Conservation (phyloP, 306 rosid genomes). For the Glycyrrhiza uralensis region DNA sequence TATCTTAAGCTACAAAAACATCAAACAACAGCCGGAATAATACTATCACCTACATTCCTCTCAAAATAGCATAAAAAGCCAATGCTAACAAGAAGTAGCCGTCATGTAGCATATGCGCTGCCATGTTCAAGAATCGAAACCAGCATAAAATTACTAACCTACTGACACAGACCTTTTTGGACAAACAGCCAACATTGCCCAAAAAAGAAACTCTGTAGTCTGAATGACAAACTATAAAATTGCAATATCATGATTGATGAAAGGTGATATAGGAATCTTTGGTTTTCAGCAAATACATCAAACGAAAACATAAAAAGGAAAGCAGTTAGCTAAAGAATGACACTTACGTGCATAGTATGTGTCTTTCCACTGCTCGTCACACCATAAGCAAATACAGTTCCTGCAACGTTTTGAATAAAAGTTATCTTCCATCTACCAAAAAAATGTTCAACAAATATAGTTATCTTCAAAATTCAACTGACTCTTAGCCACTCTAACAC, state of each 20-base stretch:
- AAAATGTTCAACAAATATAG: not conserved
- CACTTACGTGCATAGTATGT: slow-evolving; percentile 99
- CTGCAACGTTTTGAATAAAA: slow-evolving; percentile 45
- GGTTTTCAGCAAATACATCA: slow-evolving; percentile 14
- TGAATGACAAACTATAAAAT: slow-evolving; percentile 2
- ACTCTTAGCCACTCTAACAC: slow-evolving; percentile 16
- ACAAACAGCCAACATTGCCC: not conserved
- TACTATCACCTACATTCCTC: not conserved
- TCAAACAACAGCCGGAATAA: not conserved
- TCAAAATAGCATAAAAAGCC: not conserved
- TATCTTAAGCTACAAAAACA: not conserved
- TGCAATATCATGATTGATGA: slow-evolving; percentile 10
- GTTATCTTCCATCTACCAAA: slow-evolving; percentile 14
- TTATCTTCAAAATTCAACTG: slow-evolving; percentile 18
- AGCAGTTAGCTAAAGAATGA: slow-evolving; percentile 1
- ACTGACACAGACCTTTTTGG: not conserved
- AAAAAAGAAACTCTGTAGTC: not conserved
- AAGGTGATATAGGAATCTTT: not conserved
- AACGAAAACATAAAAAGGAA: slow-evolving; percentile 3
- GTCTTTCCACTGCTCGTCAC: slow-evolving; percentile 99
- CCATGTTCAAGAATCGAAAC: not conserved
- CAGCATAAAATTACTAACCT: not conserved
- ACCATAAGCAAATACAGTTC: slow-evolving; percentile 98
- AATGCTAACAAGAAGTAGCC: not conserved
- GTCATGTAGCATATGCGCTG: not conserved